phyloP scores from a whole-genome alignment of 768 basidiomycete species.

The Chalciporus sphaerocephalus region DNA sequence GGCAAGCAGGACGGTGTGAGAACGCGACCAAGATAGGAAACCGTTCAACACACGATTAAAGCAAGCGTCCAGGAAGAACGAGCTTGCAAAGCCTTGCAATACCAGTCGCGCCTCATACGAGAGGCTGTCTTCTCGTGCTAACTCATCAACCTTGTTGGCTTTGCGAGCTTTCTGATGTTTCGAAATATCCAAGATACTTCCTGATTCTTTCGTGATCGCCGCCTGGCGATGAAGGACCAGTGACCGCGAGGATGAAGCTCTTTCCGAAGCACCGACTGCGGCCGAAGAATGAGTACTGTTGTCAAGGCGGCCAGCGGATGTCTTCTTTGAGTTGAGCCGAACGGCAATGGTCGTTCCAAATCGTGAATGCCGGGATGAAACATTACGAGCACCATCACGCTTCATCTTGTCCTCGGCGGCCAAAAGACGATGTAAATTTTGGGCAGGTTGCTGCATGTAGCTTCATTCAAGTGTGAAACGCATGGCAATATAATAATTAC shows the following conservation, averaged over 20 bases:
- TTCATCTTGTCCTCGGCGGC: slow-evolving; percentile 68
- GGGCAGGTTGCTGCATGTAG: slow-evolving; percentile 54
- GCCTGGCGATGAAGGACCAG: slow-evolving; percentile 83
- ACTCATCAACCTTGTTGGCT: slow-evolving; percentile 58
- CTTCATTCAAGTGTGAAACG: slow-evolving; percentile 10
- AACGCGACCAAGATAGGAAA: slow-evolving; percentile 11
- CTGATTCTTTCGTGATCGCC: slow-evolving; percentile 66
- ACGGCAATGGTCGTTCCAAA: slow-evolving; percentile 95
- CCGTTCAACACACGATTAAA: slow-evolving; percentile 72
- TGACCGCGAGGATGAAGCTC: slow-evolving; percentile 40
- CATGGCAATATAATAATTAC: slow-evolving; percentile 32
- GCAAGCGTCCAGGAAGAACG: slow-evolving; percentile 80
- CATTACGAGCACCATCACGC: slow-evolving; percentile 48
- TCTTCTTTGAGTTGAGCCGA: slow-evolving; percentile 55
- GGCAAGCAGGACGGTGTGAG: slow-evolving; percentile 12
- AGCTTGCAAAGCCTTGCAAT: slow-evolving; percentile 64
- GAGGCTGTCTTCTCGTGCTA: slow-evolving; percentile 64
- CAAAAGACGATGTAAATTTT: slow-evolving; percentile 70
- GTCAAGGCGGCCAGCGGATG: slow-evolving; percentile 14
- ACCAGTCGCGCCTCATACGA: slow-evolving; percentile 58
- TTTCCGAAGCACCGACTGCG: slow-evolving; percentile 17
- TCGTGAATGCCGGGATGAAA: slow-evolving; percentile 82
- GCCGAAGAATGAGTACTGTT: slow-evolving; percentile 23
- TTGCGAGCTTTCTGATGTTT: slow-evolving; percentile 61
- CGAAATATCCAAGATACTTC: slow-evolving; percentile 64